Evolutionary conservation across 2,329 filamentous ascomycete species (phyloP), one percentile per base, ranked within the genome.

Genomic region (Geosmithia putterillii): DNA sequence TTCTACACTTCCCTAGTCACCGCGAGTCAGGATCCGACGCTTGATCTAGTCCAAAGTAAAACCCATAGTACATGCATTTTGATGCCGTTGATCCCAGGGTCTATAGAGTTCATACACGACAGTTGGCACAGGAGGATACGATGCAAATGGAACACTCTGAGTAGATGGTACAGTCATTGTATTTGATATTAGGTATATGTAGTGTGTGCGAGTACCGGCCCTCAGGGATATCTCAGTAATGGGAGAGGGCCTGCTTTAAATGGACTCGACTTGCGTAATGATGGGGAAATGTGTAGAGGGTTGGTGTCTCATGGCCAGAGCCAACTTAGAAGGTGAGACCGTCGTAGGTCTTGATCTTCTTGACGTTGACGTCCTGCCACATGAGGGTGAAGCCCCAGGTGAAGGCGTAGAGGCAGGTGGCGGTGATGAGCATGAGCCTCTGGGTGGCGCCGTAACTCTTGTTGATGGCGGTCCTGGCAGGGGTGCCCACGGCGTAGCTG

Each of bases 391-490:
- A 12, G 9, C 28, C 28, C 28, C 28, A 32, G 28, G 28, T 32
- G 28, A 32, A 7, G 28, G 28, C 4, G 9, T 32, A 32, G 28
- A 32, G 28, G 28, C 28, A 32, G 28, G 28, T 32, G 28, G 28
- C 28, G 28, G 28, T 32, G 28, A 32, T 32, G 28, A 74, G 57
- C 69, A 76, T 73, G 36, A 64, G 58, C 15, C 62, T 59, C 57
- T 76, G 73, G 0, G 71, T 64, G 40, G 73, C 67, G 1, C 63
- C 70, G 50, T 85, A 85, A 0, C 80, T 76, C 15, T 61, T 57
- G 42, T 77, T 71, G 46, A 85, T 82, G 0, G 70, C 77, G 8
- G 63, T 54, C 5, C 80, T 59, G 15, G 66, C 69, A 0, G 67
- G 61, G 3, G 59, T 69, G 2, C 75, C 76, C 22, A 65, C 51